A percentile compares a stretch with the other conserved stretches of the same genome.
Evolutionary conservation across 495 filamentous ascomycete species (phyloP).

Genomic region (Hypomontagnella monticulosa): DNA sequence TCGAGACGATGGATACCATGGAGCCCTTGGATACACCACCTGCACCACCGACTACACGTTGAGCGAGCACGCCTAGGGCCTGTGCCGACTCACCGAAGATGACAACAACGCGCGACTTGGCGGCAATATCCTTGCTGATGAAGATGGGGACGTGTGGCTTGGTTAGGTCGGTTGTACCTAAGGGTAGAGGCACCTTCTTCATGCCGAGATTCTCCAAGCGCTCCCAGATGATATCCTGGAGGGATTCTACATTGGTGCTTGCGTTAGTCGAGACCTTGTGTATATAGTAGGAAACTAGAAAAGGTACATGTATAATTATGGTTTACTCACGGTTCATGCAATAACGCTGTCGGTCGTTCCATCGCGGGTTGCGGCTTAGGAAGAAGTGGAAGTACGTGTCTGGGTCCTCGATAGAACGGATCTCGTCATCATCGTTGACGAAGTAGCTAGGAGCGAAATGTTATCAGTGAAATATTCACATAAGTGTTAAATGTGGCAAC

Average conservation of each 20-base stretch:
- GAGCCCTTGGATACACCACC: constrained; percentile 74
- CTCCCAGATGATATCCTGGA: constrained; percentile 65
- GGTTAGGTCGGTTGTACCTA: constrained; percentile 49
- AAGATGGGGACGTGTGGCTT: constrained; percentile 75
- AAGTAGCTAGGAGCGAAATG: constrained; percentile 63
- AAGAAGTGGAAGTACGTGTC: constrained; percentile 77
- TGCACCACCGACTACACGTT: constrained; percentile 65
- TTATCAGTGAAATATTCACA: constrained; percentile 29
- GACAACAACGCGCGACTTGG: constrained; percentile 73
- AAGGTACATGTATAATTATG: neutral
- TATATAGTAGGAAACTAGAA: neutral
- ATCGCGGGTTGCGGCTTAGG: constrained; percentile 73
- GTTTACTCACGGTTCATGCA: constrained; percentile 69
- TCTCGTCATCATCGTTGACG: constrained; percentile 75
- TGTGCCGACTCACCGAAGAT: constrained; percentile 75
- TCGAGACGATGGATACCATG: constrained; percentile 67
- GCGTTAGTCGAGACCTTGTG: neutral
- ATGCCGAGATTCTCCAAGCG: constrained; percentile 71
- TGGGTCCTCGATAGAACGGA: constrained; percentile 71
- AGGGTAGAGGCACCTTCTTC: constrained; percentile 66
- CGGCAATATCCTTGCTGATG: constrained; percentile 63
- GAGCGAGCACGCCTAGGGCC: constrained; percentile 78
- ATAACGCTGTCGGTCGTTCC: constrained; percentile 75
- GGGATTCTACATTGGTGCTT: constrained; percentile 60
- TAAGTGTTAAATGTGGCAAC: neutral